Evolutionary conservation across 169 alveolate genomes (phyloP), one percentile per base, ranked within the genome.

Genomic region (Babesia gibsoni): DNA sequence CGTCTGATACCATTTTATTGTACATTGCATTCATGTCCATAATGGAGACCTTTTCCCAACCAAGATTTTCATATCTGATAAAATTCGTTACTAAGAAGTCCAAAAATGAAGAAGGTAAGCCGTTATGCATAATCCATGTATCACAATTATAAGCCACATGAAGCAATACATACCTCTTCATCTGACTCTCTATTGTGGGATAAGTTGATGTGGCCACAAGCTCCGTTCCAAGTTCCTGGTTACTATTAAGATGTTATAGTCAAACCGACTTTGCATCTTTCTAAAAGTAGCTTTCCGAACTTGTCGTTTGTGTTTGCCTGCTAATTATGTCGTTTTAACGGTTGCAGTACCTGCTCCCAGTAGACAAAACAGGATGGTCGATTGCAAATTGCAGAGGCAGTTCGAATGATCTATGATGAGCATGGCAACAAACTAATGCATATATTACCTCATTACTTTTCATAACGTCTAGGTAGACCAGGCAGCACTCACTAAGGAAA

Each of bases 401-500:
- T 50, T 52, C 52, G 7, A 29, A 66, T 66, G 16, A 66, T 35
- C 77, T 66, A 30, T 27, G 16, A 1, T 0, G 1, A n/a, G 29
- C 14, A 0, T 54, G n/a, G 66, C 9, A 1, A 0, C 4, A 0
- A 48, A 4, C 2, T 2, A 20, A 0, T 32, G n/a, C 20, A 50
- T 52, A 0, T 3, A 0, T 49, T 35, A 74, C 84, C 61, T 48
- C 22, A 22, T 74, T 66, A 36, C 75, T 48, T 5, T 9, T 18
- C 7, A 50, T 63, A 6, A 48, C 56, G 18, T 54, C 61, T 10
- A 74, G 52, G 27, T 74, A 74, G 2, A 64, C 67, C 1, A 74
- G 70, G 48, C 45, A 25, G n/a, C 27, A 74, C 53, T 74, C 84
- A 25, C 73, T 64, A 22, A 74, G 56, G 49, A 61, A 74, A 3